Conservation (phyloP, 2,329 filamentous ascomycete genomes). For the Aspergillus novoparasiticus region DNA sequence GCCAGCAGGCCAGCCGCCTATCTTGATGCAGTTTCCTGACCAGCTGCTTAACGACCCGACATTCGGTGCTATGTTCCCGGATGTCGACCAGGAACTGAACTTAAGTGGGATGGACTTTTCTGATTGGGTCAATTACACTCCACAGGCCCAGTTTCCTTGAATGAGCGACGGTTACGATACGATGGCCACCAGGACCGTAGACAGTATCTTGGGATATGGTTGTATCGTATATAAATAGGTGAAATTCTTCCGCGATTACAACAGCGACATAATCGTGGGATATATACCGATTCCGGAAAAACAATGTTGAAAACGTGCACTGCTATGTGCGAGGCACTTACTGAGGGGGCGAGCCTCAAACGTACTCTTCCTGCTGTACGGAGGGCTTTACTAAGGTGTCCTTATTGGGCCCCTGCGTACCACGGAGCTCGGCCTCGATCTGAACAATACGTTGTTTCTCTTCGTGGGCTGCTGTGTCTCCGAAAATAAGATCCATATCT, state of each 20-base stretch:
- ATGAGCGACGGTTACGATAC: background rate
- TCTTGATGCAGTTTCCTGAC: slow-evolving; percentile 41
- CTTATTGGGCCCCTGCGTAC: slow-evolving; percentile 23
- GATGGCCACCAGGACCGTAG: background rate
- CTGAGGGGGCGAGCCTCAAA: background rate
- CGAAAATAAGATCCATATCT: slow-evolving; percentile 56
- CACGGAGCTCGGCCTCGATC: slow-evolving; percentile 41
- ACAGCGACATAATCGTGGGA: background rate
- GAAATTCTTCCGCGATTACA: background rate
- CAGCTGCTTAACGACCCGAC: slow-evolving; percentile 39
- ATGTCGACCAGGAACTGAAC: slow-evolving; percentile 35
- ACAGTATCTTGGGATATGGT: background rate
- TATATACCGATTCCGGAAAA: background rate
- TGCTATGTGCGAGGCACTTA: background rate
- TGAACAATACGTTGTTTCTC: slow-evolving; percentile 42
- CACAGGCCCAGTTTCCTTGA: slow-evolving; percentile 24
- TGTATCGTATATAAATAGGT: background rate
- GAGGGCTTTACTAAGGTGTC: slow-evolving; percentile 26
- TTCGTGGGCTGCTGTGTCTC: slow-evolving; percentile 41
- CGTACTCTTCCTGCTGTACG: slow-evolving; percentile 25
- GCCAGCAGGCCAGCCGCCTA: slow-evolving; percentile 23
- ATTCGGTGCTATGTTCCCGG: slow-evolving; percentile 40
- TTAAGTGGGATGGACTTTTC: slow-evolving; percentile 41
- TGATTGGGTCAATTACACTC: slow-evolving; percentile 43
- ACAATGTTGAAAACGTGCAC: too few relatives aligned